Evolutionary conservation across 768 basidiomycete species (phyloP).

Genomic region (Hemileccinum impolitum): DNA sequence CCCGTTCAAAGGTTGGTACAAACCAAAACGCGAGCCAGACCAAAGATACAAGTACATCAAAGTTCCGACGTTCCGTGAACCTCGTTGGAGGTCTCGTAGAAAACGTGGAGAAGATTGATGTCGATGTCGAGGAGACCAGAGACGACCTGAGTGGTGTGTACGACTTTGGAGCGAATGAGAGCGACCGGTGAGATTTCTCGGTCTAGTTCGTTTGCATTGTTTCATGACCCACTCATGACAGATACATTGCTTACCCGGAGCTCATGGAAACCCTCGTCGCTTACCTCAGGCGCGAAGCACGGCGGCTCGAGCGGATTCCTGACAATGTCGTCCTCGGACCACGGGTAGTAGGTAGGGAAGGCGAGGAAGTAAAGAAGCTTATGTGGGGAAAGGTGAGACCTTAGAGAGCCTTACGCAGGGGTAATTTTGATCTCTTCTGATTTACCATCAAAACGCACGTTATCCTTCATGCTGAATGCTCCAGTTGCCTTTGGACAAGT

Average conservation of each 20-base stretch:
- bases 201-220: neutral
- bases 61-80: conserved; percentile 63
- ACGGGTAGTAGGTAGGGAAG: too few relatives aligned
- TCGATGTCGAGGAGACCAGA: conserved; percentile 53
- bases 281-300: conserved; percentile 72
- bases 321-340: conserved; percentile 40
- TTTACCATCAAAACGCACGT: too few relatives aligned
- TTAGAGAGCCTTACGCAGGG: conserved; percentile 6
- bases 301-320: conserved; percentile 55
- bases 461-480: too few relatives aligned
- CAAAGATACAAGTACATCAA: conserved; percentile 2
- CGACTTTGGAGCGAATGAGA: conserved; percentile 59
- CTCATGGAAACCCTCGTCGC: conserved; percentile 66
- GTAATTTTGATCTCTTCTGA: neutral
- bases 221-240: conserved; percentile 31
- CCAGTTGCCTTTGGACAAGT: too few relatives aligned
- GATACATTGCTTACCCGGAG: conserved; percentile 71
- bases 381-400: conserved; percentile 26
- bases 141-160: conserved; percentile 74
- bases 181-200: conserved; percentile 23
- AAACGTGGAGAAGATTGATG: conserved; percentile 53
- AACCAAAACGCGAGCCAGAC: conserved; percentile 3
- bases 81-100: conserved; percentile 66
- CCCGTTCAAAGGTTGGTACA: conserved; percentile 22
- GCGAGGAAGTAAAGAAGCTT: conserved; percentile 31